phyloP scores from a whole-genome alignment of 139 green algal genomes.

The Haematococcus sp. region DNA sequence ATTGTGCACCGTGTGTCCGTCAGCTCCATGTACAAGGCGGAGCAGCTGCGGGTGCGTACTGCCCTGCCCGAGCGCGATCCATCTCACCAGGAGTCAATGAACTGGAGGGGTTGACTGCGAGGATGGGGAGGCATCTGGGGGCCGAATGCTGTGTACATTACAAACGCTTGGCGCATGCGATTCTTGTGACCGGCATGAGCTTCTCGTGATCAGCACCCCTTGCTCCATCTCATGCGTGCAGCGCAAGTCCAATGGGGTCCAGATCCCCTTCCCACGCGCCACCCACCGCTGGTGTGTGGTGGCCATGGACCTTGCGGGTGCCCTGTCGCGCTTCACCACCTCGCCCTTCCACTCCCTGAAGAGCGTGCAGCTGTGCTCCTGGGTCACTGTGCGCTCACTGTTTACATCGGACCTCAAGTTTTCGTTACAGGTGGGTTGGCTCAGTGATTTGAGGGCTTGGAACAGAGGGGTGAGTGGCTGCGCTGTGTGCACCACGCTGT shows the following conservation, averaged over 20 bases:
- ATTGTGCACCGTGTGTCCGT: constrained; percentile 58
- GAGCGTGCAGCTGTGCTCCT: constrained; percentile 66
- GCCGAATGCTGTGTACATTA: too few species aligned
- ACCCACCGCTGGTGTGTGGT: constrained; percentile 60
- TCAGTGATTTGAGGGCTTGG: too few species aligned
- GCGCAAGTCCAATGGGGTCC: constrained; percentile 44
- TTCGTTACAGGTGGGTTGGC: constrained; percentile 36
- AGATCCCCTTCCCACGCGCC: constrained; percentile 39
- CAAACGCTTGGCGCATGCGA: too few species aligned
- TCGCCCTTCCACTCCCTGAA: constrained; percentile 49
- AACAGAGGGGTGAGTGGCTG: too few species aligned
- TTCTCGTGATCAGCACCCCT: too few species aligned
- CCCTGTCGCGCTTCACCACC: constrained; percentile 24
- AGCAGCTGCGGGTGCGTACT: constrained; percentile 33
- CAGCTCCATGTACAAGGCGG: constrained; percentile 61
- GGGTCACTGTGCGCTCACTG: constrained; percentile 59
- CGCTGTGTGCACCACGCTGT: too few species aligned
- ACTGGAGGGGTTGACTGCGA: too few species aligned
- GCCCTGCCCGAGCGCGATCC: background rate
- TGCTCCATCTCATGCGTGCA: too few species aligned
- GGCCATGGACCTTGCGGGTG: constrained; percentile 51
- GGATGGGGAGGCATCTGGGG: too few species aligned
- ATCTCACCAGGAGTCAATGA: background rate
- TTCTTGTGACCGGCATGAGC: too few species aligned
- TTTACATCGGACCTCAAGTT: constrained; percentile 71